Conservation (phyloP, 2,329 filamentous ascomycete species). For the Plenodomus lindquistii region DNA sequence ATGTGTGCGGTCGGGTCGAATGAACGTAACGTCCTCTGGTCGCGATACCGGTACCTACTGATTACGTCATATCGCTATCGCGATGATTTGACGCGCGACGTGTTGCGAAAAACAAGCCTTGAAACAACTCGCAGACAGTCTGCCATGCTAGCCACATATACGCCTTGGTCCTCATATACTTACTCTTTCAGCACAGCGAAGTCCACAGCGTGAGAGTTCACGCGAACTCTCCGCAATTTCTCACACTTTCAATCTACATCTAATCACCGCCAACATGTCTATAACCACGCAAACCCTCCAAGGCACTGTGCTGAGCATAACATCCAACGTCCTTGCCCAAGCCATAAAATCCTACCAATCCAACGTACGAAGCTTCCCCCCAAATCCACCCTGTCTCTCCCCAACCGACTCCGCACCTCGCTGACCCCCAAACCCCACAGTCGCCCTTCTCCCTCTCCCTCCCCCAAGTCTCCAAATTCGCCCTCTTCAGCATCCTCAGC, state of each 20-base stretch:
- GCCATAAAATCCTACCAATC: slow-evolving; percentile 65
- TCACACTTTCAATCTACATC: not conserved
- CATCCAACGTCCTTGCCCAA: slow-evolving; percentile 76
- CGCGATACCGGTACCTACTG: not conserved
- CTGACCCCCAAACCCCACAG: slow-evolving; percentile 49
- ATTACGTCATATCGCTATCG: not conserved
- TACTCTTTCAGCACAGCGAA: not conserved
- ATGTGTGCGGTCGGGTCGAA: no score
- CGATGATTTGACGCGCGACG: not conserved
- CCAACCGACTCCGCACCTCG: no score
- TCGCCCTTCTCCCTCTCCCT: slow-evolving; percentile 65
- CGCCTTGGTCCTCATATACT: not conserved
- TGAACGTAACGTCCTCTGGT: no score
- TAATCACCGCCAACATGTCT: slow-evolving; percentile 26
- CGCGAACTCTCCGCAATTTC: not conserved
- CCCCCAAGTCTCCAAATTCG: slow-evolving; percentile 73
- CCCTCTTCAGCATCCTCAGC: slow-evolving; percentile 71
- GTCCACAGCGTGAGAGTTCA: not conserved
- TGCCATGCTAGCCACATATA: not conserved
- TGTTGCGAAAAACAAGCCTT: not conserved
- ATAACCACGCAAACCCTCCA: slow-evolving; percentile 56
- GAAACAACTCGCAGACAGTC: not conserved
- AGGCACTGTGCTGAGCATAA: slow-evolving; percentile 64
- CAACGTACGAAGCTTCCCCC: slow-evolving; percentile 52
- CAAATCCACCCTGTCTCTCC: not conserved